phyloP scores from a whole-genome alignment of 768 basidiomycete genomes.

The Collybia sordida region DNA sequence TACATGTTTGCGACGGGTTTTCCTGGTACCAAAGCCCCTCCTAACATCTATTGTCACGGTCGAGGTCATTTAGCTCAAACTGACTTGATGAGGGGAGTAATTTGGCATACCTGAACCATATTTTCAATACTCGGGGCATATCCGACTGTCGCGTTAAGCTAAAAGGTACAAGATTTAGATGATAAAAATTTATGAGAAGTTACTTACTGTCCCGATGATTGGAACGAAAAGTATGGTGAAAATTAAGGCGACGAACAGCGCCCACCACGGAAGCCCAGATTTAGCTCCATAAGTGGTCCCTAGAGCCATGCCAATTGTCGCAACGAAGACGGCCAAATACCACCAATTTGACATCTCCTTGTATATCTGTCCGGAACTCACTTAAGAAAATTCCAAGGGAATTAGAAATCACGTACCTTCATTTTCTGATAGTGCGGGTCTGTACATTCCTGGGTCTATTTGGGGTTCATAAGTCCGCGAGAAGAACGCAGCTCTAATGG shows the following conservation, averaged over 20 bases:
- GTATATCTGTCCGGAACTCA: conserved; percentile 20
- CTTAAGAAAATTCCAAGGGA: neutral
- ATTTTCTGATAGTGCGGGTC: conserved; percentile 38
- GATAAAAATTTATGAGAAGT: neutral
- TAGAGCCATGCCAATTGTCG: conserved; percentile 26
- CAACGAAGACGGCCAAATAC: conserved; percentile 30
- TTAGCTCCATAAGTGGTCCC: conserved; percentile 27
- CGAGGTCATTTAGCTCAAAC: neutral
- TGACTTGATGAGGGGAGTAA: neutral
- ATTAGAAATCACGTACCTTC: conserved; percentile 21
- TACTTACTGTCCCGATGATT: conserved; percentile 43
- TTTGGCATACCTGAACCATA: conserved; percentile 28
- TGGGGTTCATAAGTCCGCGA: neutral
- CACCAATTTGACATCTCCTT: conserved; percentile 35
- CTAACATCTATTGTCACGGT: conserved; percentile 36
- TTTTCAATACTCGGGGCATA: conserved; percentile 31
- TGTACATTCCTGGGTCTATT: conserved; percentile 30
- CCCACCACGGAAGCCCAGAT: conserved; percentile 37
- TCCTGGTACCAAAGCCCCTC: conserved; percentile 42
- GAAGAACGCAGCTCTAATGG: neutral
- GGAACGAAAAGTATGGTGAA: conserved; percentile 45
- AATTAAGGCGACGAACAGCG: conserved; percentile 39
- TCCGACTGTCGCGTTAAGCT: conserved; percentile 42
- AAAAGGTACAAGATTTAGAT: neutral
- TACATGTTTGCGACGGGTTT: conserved; percentile 41